These are phyloP conservation scores for Fusarium hainanense DNA, from an alignment of 2,329 filamentous ascomycete genomes.

Conservation along the genomic window DNA sequence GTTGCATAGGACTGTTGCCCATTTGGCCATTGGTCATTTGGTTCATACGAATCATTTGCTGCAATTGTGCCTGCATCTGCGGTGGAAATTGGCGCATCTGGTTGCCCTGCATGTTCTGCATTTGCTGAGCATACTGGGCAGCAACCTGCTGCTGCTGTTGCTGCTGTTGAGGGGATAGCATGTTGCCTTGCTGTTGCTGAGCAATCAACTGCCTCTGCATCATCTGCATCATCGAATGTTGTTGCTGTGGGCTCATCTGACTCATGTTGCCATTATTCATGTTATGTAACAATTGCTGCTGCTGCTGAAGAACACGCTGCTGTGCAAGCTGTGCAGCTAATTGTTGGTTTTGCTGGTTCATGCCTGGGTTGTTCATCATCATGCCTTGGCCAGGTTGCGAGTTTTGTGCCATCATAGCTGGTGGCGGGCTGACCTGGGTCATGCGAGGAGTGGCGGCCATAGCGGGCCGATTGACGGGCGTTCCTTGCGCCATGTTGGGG, in stretches of 20 bases:
- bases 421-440: constrained; percentile 70
- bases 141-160: constrained; percentile 57
- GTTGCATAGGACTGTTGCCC: constrained; percentile 48
- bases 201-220: constrained; percentile 55
- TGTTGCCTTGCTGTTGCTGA: constrained; percentile 54
- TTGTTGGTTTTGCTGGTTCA: constrained; percentile 54
- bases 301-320: constrained; percentile 55
- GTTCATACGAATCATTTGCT: constrained; percentile 52
- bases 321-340: constrained; percentile 61
- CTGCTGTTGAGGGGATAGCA: constrained; percentile 55
- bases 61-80: constrained; percentile 52
- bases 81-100: constrained; percentile 51
- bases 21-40: constrained; percentile 48
- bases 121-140: constrained; percentile 57
- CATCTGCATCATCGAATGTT: constrained; percentile 54
- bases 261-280: constrained; percentile 52
- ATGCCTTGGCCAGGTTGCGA: constrained; percentile 64
- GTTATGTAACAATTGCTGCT: constrained; percentile 57
- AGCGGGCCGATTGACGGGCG: constrained; percentile 65
- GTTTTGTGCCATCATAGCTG: constrained; percentile 67
- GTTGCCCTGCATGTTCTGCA: constrained; percentile 55
- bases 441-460: constrained; percentile 70
- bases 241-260: constrained; percentile 54
- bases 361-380: constrained; percentile 63
- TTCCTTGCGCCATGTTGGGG: constrained; percentile 69